Percentiles rank a stretch among this genome's conserved stretches.
These are phyloP conservation scores for Mrakia hoshinonis DNA, from an alignment of 768 basidiomycete genomes.

Conservation along the genomic window DNA sequence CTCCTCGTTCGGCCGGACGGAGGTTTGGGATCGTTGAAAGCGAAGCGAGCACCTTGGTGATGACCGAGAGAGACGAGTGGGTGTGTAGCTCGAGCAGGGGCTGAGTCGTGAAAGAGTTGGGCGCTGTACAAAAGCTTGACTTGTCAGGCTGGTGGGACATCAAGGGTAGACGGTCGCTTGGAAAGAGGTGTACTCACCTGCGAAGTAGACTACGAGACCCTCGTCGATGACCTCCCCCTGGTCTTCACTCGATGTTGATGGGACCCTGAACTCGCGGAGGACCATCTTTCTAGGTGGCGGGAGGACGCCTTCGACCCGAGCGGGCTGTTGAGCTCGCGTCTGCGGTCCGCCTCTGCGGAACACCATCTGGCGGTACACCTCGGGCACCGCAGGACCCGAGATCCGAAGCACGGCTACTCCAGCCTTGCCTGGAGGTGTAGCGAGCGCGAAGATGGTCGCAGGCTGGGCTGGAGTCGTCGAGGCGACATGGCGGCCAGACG, in stretches of 20 bases:
- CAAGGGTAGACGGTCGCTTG: too few relatives aligned
- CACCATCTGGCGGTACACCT: conserved; percentile 58
- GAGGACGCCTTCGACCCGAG: background rate
- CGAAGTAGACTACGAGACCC: conserved; percentile 72
- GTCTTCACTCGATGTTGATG: conserved; percentile 45
- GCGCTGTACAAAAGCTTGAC: conserved; percentile 47
- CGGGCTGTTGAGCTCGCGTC: background rate
- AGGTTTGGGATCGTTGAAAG: conserved; percentile 53
- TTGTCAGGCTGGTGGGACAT: too few relatives aligned
- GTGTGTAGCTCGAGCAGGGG: conserved; percentile 75
- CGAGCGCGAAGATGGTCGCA: conserved; percentile 67
- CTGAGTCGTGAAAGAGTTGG: conserved; percentile 73
- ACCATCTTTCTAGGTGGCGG: conserved; percentile 63
- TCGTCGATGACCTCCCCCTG: conserved; percentile 62
- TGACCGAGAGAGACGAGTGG: conserved; percentile 70
- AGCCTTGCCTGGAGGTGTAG: conserved; percentile 75
- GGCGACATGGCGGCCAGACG: background rate
- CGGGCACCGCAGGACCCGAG: conserved; percentile 63
- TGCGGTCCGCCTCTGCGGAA: conserved; percentile 31
- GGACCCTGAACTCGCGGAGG: conserved; percentile 53
- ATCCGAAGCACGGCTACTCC: conserved; percentile 75
- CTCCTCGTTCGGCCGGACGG: conserved; percentile 74
- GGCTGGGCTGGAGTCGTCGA: background rate
- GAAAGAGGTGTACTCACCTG: conserved; percentile 48
- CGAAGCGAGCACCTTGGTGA: conserved; percentile 48